Base-by-base conservation (phyloP, 2,329 filamentous ascomycete species). In the Aureobasidium sp. region DNA sequence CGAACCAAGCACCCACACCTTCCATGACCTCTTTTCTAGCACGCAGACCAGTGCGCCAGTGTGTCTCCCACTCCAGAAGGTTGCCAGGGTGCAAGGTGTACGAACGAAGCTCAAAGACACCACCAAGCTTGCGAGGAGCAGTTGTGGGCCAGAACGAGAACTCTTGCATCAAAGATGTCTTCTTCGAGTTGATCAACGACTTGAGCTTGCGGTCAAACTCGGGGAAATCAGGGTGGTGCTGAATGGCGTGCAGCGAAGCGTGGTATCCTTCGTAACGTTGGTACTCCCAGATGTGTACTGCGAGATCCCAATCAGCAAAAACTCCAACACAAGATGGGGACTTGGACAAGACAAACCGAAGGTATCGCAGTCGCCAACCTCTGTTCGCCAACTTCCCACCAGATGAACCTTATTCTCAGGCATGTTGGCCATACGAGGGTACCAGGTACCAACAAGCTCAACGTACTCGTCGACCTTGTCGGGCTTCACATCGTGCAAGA, bases 101-200 rank as follows among this genome's bases (percentile, higher is more conserved):
- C 1, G 94, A 97, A 58, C 94, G 90, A 37, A 99, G 82, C 79
- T 99, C 94, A 72, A 99, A 99, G 45, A 99, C 77, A 49, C 94
- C 94, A 61, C 94, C 94, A 0, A 99, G 84, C 70, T 90, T 82
- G 64, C 94, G 90, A 0, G 94, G 94, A 5, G 92, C 83, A 0
- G 91, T 93, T 3, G 94, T 99, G 1, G 94, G 94, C 94, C 94
- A 99, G 82, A 99, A 99, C 39, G 92, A 96, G 77, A 99, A 99
- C 76, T 99, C 94, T 75, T 99, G 94, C 94, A 99, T 99, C 57
- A 99, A 82, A 0, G 92, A 97, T 5, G 88, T 89, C 68, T 87
- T 85, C 80, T 96, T 97, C 66, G 85, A 85, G 63, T 81, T 86
- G 72, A 99, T 93, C 65, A 97, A 80, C n/a, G 79, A 81, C 76